These are phyloP conservation scores for Rosa chinensis DNA, from an alignment of 306 rosid species.

Conservation along the genomic window DNA sequence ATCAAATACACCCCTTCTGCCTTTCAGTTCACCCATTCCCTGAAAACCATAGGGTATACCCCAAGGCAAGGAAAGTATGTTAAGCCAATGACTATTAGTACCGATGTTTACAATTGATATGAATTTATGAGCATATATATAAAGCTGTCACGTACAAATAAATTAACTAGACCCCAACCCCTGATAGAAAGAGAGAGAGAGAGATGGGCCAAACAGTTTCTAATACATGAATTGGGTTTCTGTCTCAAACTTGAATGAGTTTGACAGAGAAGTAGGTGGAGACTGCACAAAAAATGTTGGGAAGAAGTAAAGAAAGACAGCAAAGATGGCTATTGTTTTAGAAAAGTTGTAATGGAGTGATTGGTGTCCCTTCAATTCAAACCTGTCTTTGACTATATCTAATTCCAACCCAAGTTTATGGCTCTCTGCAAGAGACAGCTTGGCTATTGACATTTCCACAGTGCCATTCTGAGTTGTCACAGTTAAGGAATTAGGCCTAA, in stretches of 20 bases:
- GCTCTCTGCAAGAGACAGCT: slow-evolving; percentile 18
- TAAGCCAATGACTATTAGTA: background rate
- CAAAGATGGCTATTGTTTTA: slow-evolving; percentile 17
- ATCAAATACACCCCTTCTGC: background rate
- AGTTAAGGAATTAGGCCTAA: background rate
- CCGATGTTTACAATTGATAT: background rate
- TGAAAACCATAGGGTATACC: background rate
- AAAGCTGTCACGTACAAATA: background rate
- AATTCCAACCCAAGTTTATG: background rate
- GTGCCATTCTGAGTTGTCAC: slow-evolving; percentile 31
- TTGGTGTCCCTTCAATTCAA: slow-evolving; percentile 11
- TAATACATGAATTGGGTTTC: slow-evolving; percentile 24
- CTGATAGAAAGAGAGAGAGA: slow-evolving; percentile 14
- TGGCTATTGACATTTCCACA: slow-evolving; percentile 1
- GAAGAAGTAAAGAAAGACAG: slow-evolving; percentile 37
- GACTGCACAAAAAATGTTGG: slow-evolving; percentile 33
- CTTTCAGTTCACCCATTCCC: background rate
- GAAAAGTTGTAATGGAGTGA: background rate
- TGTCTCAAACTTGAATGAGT: slow-evolving; percentile 36
- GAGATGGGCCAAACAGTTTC: slow-evolving; percentile 10
- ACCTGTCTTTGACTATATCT: slow-evolving; percentile 18
- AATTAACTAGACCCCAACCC: background rate
- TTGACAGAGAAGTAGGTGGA: slow-evolving; percentile 46
- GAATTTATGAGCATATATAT: background rate
- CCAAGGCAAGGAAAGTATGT: background rate